phyloP scores from a whole-genome alignment of 2,329 filamentous ascomycete genomes.

The Aspergillus pseudoglaucus region DNA sequence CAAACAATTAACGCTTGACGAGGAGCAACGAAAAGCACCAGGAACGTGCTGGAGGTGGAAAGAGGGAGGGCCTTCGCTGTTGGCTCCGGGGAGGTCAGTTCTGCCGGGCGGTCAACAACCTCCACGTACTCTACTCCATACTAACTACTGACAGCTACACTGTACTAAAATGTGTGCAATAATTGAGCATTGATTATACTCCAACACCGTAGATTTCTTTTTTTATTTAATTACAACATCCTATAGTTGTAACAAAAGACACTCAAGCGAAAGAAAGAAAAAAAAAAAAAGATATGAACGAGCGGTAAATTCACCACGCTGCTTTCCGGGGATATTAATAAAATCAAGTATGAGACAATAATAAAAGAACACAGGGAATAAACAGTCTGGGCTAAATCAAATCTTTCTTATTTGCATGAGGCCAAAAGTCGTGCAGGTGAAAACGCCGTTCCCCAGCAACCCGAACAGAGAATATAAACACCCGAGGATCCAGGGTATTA shows the following conservation, averaged over 20 bases:
- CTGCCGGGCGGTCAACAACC: conserved; percentile 12
- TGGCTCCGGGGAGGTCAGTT: background rate
- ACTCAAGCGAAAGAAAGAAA: background rate
- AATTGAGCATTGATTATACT: background rate
- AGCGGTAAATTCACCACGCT: conserved; percentile 33
- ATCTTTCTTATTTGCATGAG: conserved; percentile 32
- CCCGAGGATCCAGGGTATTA: conserved; percentile 5
- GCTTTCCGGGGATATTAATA: conserved; percentile 34
- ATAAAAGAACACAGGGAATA: conserved; percentile 28
- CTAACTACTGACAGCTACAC: background rate
- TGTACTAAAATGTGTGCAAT: background rate
- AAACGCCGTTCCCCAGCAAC: conserved; percentile 18
- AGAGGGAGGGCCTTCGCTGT: conserved; percentile 1
- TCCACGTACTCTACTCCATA: background rate
- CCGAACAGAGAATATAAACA: conserved; percentile 14
- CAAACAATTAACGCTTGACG: too few species aligned
- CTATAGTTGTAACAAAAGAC: conserved; percentile 6
- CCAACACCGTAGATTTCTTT: background rate
- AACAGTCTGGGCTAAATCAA: conserved; percentile 31
- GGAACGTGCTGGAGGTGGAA: background rate
- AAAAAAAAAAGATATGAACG: conserved; percentile 15
- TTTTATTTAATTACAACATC: conserved; percentile 15
- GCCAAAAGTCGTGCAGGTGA: conserved; percentile 18
- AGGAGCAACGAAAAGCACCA: background rate
- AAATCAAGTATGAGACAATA: conserved; percentile 34